Base-by-base conservation (phyloP, 495 filamentous ascomycete species). In the Hyaloscypha variabilis region DNA sequence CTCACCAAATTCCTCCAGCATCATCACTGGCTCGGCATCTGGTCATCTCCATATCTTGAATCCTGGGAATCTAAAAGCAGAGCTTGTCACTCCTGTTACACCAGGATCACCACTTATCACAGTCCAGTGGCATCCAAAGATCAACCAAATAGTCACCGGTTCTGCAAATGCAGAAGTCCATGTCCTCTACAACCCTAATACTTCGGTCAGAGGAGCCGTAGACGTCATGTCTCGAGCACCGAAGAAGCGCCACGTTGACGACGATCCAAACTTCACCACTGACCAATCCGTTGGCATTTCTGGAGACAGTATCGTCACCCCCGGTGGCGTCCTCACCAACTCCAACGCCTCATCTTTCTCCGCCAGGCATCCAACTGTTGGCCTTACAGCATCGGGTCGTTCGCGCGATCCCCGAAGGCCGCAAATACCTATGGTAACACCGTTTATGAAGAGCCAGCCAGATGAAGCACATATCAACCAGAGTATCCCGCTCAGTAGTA, bases 81-180 rank as follows among this genome's bases (percentile, higher is more conserved):
- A 97, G 72, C 85, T 94, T 28, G 85, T 93, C 62, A 95, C 94
- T 5, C 87, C 91, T 19, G 87, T 99, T 30, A 96, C 95, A 0
- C 89, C 91, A 0, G 89, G 89, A 8, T 90, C 88, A 4, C 86
- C 94, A 0, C 77, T 98, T 25, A 91, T 97, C 65, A 86, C 88
- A 6, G 91, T 96, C 19, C 80, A 91, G 63, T 98, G 96, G 94
- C 94, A 97, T 72, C 81, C 91, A 25, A 96, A 92, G 74, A 86
- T 99, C 62, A 98, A 99, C 73, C 95, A 99, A 73, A 97, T 99
- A 67, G 75, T 98, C 66, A 96, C 94, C 2, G 94, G 94, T 62
- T 97, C 94, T 49, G 91, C 91, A 46, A 95, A 96, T 71, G 87
- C 89, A 56, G 91, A 94, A 75, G 90, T 90, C 5, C 94, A 93